phyloP scores from a whole-genome alignment of 1,284 basidiomycete genomes.

The Pterula multifida region DNA sequence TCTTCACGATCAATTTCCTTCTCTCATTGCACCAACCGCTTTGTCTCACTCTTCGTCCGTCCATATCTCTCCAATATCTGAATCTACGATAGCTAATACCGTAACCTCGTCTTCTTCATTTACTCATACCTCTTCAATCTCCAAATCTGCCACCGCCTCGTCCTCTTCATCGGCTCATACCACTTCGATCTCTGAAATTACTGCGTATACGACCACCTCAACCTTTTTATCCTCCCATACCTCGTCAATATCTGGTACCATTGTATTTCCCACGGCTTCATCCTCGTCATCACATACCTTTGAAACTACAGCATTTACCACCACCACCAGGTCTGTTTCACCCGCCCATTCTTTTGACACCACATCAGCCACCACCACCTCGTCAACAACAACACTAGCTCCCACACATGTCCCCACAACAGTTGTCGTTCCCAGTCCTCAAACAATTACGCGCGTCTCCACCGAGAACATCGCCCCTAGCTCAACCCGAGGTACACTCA shows the following conservation, averaged over 20 bases:
- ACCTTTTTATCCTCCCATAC: too few species aligned
- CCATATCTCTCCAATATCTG: too few species aligned
- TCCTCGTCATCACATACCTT: background rate
- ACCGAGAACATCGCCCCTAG: background rate
- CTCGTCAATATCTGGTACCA: too few species aligned
- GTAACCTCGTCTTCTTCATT: background rate
- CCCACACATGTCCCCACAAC: background rate
- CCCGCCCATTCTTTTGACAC: too few species aligned
- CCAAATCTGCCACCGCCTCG: background rate
- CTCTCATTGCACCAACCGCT: too few species aligned
- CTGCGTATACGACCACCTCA: too few species aligned
- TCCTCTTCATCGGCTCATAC: background rate
- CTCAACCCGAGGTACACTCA: background rate
- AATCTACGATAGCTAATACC: too few species aligned
- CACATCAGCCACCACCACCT: background rate
- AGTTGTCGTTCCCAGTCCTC: background rate
- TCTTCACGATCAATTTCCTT: too few species aligned
- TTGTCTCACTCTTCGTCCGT: too few species aligned
- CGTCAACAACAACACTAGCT: background rate
- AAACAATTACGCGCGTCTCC: background rate
- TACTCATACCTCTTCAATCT: background rate
- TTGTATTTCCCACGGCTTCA: too few species aligned
- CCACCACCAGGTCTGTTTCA: background rate
- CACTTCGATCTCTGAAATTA: too few species aligned
- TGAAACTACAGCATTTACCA: background rate